Evolutionary conservation across 2,329 filamentous ascomycete genomes (phyloP), one percentile per base, ranked within the genome.

Genomic region (Fusarium sp.): DNA sequence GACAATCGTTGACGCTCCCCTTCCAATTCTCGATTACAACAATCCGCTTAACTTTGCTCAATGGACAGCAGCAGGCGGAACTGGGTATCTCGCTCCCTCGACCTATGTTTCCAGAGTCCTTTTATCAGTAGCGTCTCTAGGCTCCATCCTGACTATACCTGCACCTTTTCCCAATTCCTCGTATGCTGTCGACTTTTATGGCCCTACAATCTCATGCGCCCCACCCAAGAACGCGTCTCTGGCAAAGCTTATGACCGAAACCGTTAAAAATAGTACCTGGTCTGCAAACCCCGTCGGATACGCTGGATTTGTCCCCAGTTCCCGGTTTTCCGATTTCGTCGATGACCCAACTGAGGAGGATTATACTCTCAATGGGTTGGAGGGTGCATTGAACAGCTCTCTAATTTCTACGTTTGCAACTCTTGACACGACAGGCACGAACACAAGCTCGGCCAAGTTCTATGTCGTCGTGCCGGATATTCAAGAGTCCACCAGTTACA

Each of bases 111-210:
- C n/a, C 1, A 50, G 44, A 7, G 3, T 51, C 0, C 17, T 51
- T 7, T 26, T 47, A 11, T 34, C 53, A 11, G 58, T 62, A 0
- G 33, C 49, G 24, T 47, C 62, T 2, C 6, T 26, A 2, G 38
- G 59, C 2, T 34, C 28, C 0, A 63, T 67, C 7, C n/a, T 51
- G 0, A 42, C 31, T 5, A 40, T 68, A 1, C 11, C 45, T 3
- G 63, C 65, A 6, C 65, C 65, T 0, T 68, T 52, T 7, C 53
- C 65, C 0, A 68, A 67, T 4, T 63, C 58, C 0, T 67, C 63
- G 6, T 67, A 68, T 2, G 10, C 40, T 1, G 6, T 58, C 3
- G 17, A 63, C 1, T 59, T 59, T 7, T 34, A 58, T 2, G 65
- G 62, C 1, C 65, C 62, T 10, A 34, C 44, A 1, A 28, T 68